Evolutionary conservation across 805 yeast species (phyloP).

Genomic region (Saturnispora galanensis): DNA sequence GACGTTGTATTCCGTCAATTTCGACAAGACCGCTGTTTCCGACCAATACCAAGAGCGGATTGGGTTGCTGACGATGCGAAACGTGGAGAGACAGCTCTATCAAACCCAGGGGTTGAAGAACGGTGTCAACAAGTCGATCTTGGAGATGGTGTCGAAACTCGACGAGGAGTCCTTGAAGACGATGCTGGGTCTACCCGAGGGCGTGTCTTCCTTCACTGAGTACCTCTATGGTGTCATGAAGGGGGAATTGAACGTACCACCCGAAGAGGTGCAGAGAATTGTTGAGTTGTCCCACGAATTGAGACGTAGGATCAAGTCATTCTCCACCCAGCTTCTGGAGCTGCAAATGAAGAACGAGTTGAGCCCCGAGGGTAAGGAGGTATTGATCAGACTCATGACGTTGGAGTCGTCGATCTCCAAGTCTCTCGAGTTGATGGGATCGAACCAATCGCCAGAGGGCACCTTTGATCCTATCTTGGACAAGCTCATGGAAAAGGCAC

Average conservation of each 20-base stretch:
- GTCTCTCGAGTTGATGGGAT: constrained; percentile 30
- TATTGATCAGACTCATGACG: constrained; percentile 55
- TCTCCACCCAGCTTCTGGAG: constrained; percentile 48
- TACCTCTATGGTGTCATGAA: constrained; percentile 16
- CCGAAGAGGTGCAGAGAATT: constrained; percentile 16
- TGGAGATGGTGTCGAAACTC: constrained; percentile 12
- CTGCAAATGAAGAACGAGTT: constrained; percentile 47
- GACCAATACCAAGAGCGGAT: constrained; percentile 56
- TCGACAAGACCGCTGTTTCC: constrained; percentile 55
- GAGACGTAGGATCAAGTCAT: constrained; percentile 34
- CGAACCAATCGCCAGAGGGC: not conserved
- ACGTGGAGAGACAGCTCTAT: constrained; percentile 52
- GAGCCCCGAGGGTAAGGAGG: constrained; percentile 64
- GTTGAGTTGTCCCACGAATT: constrained; percentile 33
- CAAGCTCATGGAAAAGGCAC: constrained; percentile 1
- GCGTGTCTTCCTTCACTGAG: constrained; percentile 15
- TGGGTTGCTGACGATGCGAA: constrained; percentile 72
- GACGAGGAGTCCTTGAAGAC: constrained; percentile 6
- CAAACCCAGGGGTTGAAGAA: constrained; percentile 4
- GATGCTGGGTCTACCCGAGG: constrained; percentile 8
- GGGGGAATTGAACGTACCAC: constrained; percentile 9
- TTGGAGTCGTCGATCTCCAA: constrained; percentile 62
- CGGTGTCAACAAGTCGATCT: constrained; percentile 7
- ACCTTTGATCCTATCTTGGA: not conserved
- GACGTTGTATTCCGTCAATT: constrained; percentile 56